These are phyloP conservation scores for Pythium inflatum DNA, from an alignment of 352 stramenopile genomes.

Conservation along the genomic window DNA sequence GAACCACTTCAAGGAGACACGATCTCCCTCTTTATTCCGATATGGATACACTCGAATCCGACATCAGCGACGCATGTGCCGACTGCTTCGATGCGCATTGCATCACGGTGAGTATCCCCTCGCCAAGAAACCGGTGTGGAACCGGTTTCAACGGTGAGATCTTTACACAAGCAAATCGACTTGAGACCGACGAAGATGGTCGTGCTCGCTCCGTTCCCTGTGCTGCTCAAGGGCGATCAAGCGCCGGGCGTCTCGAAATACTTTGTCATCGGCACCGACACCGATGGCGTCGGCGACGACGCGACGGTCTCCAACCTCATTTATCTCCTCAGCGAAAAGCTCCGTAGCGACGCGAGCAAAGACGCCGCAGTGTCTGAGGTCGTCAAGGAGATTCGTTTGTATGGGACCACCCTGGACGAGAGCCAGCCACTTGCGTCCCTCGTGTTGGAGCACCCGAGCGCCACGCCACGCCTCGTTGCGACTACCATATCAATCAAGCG, in stretches of 20 bases:
- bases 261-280: no score
- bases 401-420: not conserved
- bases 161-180: no score
- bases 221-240: not conserved
- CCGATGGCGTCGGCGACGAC: not conserved
- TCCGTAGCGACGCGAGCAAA: not conserved
- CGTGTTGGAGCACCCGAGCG: not conserved
- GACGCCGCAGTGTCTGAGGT: not conserved
- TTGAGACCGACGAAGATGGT: no score
- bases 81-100: no score
- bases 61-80: no score
- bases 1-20: no score
- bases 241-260: not conserved
- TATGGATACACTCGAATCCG: no score
- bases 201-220: no score
- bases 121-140: no score
- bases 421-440: not conserved
- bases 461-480: not conserved
- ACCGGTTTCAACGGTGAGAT: no score
- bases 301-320: not conserved
- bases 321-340: not conserved
- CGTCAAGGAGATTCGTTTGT: not conserved
- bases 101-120: no score
- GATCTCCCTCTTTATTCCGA: no score
- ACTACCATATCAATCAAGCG: not conserved